phyloP scores from a whole-genome alignment of 768 basidiomycete species.

The Termitomyces sp. region DNA sequence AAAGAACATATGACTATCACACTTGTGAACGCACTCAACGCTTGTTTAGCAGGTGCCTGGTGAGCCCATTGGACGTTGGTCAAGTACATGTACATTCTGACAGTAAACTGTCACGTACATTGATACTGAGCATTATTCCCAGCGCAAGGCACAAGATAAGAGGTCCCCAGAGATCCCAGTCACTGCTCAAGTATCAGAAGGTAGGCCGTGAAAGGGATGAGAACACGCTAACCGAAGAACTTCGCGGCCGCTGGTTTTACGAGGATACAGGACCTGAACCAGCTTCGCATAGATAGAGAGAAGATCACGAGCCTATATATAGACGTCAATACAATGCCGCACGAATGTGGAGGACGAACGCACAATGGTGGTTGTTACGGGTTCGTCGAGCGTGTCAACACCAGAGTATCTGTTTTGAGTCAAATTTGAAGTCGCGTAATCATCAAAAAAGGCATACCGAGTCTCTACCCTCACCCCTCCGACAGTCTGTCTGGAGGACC shows the following conservation, averaged over 20 bases:
- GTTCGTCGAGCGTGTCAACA: slow-evolving; percentile 88
- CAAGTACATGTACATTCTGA: neutral
- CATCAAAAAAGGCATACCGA: slow-evolving; percentile 45
- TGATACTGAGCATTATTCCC: slow-evolving; percentile 82
- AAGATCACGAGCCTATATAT: slow-evolving; percentile 75
- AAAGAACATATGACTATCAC: slow-evolving; percentile 92
- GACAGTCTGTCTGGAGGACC: slow-evolving; percentile 57
- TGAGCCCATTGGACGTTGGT: neutral
- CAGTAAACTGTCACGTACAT: slow-evolving; percentile 42
- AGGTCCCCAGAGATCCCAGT: slow-evolving; percentile 99
- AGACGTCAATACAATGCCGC: slow-evolving; percentile 2
- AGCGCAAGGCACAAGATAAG: slow-evolving; percentile 77
- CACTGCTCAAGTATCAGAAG: slow-evolving; percentile 40
- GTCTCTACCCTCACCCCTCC: slow-evolving; percentile 91
- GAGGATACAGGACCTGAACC: slow-evolving; percentile 90
- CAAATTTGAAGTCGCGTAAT: neutral
- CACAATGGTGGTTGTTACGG: slow-evolving; percentile 85
- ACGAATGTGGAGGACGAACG: slow-evolving; percentile 19
- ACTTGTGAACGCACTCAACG: slow-evolving; percentile 86
- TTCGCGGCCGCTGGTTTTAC: slow-evolving; percentile 69
- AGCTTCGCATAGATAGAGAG: slow-evolving; percentile 90
- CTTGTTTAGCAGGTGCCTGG: slow-evolving; percentile 80
- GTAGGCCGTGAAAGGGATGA: neutral
- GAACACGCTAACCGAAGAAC: slow-evolving; percentile 59
- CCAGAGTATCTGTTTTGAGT: slow-evolving; percentile 60